Conservation (phyloP, 305 asterid species). For the Solanum hybrid region DNA sequence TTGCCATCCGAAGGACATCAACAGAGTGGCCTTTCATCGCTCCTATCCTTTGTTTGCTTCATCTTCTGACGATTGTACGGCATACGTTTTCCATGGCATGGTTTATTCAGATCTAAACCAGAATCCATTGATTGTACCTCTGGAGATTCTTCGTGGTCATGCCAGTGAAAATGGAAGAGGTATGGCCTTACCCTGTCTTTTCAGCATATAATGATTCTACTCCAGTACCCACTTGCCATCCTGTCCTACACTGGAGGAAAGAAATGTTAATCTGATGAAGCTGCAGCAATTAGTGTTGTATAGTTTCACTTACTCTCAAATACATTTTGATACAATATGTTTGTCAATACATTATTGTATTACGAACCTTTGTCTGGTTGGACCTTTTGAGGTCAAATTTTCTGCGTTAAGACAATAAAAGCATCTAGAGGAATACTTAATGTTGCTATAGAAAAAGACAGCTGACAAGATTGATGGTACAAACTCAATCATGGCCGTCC, state of each 20-base stretch:
- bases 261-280: background rate
- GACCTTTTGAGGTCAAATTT: background rate
- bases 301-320: background rate
- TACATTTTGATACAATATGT: background rate
- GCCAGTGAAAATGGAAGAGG: conserved; percentile 71
- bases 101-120: conserved; percentile 89
- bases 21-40: conserved; percentile 69
- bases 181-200: conserved; percentile 7
- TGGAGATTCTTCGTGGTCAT: conserved; percentile 90
- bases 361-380: background rate
- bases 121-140: conserved; percentile 78
- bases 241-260: background rate
- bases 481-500: background rate
- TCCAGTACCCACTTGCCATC: background rate
- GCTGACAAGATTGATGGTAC: background rate
- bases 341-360: background rate
- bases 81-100: conserved; percentile 87
- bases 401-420: background rate
- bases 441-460: background rate
- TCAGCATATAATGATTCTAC: background rate
- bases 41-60: conserved; percentile 91
- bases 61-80: conserved; percentile 87
- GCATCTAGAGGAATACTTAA: background rate
- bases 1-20: conserved; percentile 76
- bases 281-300: background rate